Evolutionary conservation across 805 yeast genomes (phyloP).

Genomic region (Cyberlindnera maclurae): DNA sequence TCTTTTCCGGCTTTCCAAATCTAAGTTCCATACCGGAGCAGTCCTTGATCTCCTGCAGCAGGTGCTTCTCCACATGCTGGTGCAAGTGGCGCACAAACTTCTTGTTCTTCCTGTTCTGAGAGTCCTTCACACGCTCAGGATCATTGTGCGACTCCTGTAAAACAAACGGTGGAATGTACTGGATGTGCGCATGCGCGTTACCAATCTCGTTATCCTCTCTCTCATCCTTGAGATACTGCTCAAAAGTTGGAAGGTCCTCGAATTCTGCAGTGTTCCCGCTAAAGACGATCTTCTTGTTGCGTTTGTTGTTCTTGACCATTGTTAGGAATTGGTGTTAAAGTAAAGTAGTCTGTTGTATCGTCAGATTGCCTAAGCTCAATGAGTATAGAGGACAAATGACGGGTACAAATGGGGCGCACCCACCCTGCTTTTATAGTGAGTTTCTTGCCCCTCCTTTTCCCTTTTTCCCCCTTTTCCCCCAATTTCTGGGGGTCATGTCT

Average conservation of each 20-base stretch:
- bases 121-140: constrained; percentile 64
- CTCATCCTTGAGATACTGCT: constrained; percentile 58
- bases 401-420: background rate
- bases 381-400: background rate
- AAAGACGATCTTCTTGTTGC: constrained; percentile 18
- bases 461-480: too few relatives aligned
- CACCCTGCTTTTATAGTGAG: background rate
- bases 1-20: constrained; percentile 43
- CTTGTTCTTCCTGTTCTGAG: constrained; percentile 63
- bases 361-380: background rate
- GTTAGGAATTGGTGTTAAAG: constrained; percentile 3
- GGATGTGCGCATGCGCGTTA: constrained; percentile 57
- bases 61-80: constrained; percentile 67
- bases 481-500: background rate
- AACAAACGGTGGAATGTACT: constrained; percentile 70
- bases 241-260: constrained; percentile 58
- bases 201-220: constrained; percentile 73
- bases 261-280: constrained; percentile 31
- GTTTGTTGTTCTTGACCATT: constrained; percentile 18
- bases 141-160: constrained; percentile 59
- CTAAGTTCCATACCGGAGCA: constrained; percentile 51
- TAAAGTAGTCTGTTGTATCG: constrained; percentile 3
- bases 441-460: too few relatives aligned
- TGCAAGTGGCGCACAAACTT: constrained; percentile 68
- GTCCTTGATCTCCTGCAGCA: constrained; percentile 56